Evolutionary conservation across 1,284 basidiomycete genomes (phyloP), one percentile per base, ranked within the genome.

Genomic region (Pterula multifida): DNA sequence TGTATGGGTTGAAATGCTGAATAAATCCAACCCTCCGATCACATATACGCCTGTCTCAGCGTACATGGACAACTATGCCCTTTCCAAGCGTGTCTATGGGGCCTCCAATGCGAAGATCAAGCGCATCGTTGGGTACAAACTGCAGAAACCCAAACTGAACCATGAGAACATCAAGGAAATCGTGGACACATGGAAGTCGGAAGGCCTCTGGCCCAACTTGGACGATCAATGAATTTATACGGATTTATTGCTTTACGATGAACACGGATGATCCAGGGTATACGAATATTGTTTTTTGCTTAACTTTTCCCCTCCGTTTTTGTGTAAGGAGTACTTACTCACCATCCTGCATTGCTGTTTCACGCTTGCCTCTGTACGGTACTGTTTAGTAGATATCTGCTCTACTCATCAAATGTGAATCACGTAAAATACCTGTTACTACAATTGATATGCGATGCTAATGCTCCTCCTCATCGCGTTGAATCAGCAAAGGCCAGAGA

Each of bases 1-100:
- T 54, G 81, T 79, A 3, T 95, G 91, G 91, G 85, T 80, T 1
- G 75, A 86, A 57, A 91, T 95, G 86, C 72, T 91, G 53, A 69
- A 70, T 17, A 75, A 69, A 47, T 85, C 88, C 15, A 72, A 79
- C 47, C 89, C 89, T 36, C 86, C 86, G 0, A 76, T 91, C 51
- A 68, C 74, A 3, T 84, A 85, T 52, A 84, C 85, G 0, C 86
- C 85, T 0, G 71, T 93, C 55, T 81, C 76, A 15, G 87, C 90
- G 0, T 94, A 90, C 64, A 81, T 91, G 73, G 85, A 90, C 61
- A 77, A 78, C 51, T 86, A 81, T 61, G 70, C 75, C 36, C 68
- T 89, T 54, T 74, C 75, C 52, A 85, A 84, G 60, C 80, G 79
- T 60, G 67, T 71, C 36, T 68, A 87, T 47, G 78, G 78, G 1